Evolutionary conservation across 2,329 filamentous ascomycete species (phyloP), one percentile per base, ranked within the genome.

Genomic region (Nemania serpens): DNA sequence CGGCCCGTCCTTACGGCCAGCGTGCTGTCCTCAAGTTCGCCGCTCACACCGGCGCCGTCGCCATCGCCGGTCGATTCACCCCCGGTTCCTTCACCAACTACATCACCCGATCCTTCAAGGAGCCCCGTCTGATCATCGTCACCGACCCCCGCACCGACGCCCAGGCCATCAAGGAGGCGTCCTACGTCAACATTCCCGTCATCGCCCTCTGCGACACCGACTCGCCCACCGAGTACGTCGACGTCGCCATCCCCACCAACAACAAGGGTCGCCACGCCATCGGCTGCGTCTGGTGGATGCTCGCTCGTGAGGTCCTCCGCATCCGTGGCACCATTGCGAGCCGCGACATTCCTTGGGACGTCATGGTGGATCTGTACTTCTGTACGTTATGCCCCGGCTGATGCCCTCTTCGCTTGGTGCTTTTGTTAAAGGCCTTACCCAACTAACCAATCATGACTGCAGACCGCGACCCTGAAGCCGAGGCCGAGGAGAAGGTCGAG

Each of bases 71-170:
- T 85, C 95, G 95, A 81, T 99, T 99, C 91, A 99, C 95, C 78
- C 95, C 95, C 80, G 95, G 95, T 91, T 97, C 94, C 83, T 99
- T 99, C 90, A 99, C 95, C 88, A 99, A 99, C 89, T 99, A 99
- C 91, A 99, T 99, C 90, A 99, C 96, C 82, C 94, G 95, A 78
- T 98, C 95, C 70, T 99, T 99, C 93, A 97, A 97, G 90, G 95
- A 99, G 87, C 95, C 95, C 78, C 96, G 96, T 82, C 88, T 99
- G 78, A 98, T 99, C 83, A 89, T 99, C 80, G 95, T 99, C 77
- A 99, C 95, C 84, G 95, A 99, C 82, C 95, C 95, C 75, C 94
- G 96, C 83, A 99, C 96, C 85, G 95, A 99, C 77, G 92, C 95
- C 79, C 95, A 99, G 89, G 95, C 95, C 78, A 99, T 99, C 89